phyloP scores from a whole-genome alignment of 257 asterid species.

The Solanum piurae region DNA sequence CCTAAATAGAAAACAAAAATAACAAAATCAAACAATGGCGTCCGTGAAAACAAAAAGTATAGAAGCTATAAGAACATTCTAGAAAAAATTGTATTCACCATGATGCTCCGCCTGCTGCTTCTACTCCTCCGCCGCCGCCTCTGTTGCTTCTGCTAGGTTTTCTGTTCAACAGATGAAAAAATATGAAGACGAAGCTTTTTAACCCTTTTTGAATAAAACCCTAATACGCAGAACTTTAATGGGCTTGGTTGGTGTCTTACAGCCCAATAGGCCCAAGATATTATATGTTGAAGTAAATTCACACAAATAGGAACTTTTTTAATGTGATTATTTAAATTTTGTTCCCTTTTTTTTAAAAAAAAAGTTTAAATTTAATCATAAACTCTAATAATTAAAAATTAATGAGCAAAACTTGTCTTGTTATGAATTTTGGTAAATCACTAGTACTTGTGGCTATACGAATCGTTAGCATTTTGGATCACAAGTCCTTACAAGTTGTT shows the following conservation, averaged over 20 bases:
- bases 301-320: neutral
- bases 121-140: neutral
- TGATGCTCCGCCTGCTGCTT: neutral
- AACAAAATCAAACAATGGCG: neutral
- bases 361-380: neutral
- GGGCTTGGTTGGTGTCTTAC: neutral
- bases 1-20: constrained; percentile 20
- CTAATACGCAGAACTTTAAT: neutral
- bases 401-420: neutral
- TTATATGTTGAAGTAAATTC: neutral
- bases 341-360: too few relatives aligned
- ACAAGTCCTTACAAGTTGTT: too few relatives aligned
- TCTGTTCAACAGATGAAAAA: neutral
- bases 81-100: neutral
- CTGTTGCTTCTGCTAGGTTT: neutral
- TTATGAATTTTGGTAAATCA: neutral
- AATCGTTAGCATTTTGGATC: too few relatives aligned
- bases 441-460: too few relatives aligned
- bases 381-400: neutral
- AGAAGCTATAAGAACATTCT: neutral
- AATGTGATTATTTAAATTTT: too few relatives aligned
- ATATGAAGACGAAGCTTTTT: neutral
- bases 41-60: too few relatives aligned
- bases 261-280: neutral
- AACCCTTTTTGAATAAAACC: neutral